Base-by-base conservation (phyloP, 1,284 basidiomycete species). In the Ganoderma meredithae region DNA sequence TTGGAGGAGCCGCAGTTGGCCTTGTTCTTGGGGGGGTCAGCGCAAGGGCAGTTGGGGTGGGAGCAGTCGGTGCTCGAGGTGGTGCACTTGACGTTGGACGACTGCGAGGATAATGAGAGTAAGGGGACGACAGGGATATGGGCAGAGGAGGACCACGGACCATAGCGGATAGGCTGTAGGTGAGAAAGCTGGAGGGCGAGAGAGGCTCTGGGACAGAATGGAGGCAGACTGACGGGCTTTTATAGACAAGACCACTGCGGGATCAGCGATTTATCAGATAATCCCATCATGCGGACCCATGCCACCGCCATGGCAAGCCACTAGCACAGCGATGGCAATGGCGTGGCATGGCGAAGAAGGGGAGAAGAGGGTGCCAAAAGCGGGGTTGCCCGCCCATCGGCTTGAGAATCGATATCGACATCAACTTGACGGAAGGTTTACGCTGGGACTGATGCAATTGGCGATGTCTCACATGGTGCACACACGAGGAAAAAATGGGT, bases 21-120 rank as follows among this genome's bases (percentile, higher is more conserved):
- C 69, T 74, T 68, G 72, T 77, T 77, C 76, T 77, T 75, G 49
- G 72, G 72, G 49, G 74, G 70, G 63, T 75, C 69, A 55, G 68
- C 76, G 73, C 77, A 79, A 40, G 70, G 74, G 69, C 77, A 79
- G 72, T 77, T 71, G 53, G 77, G 77, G 67, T 71, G 77, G 66
- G 67, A 67, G 73, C 77, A 78, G 67, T 66, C 66, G 66, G 43
- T 64, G 69, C 62, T 73, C 61, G 71, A 70, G 64, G 73, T 72
- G 69, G 75, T 72, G 71, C 75, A 76, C 73, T 78, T 76, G 27
- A 76, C 74, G 66, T 75, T 69, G 67, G 70, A 53, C 67, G 59
- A 40, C 22, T 47, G 31, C 2, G 49, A 22, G 0, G 22, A 7
- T 6, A 2, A 19, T 41, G 17, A 56, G 39, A n/a, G 22, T 10